Conservation (phyloP, 2,329 filamentous ascomycete species). For the Xylariales sp. region DNA sequence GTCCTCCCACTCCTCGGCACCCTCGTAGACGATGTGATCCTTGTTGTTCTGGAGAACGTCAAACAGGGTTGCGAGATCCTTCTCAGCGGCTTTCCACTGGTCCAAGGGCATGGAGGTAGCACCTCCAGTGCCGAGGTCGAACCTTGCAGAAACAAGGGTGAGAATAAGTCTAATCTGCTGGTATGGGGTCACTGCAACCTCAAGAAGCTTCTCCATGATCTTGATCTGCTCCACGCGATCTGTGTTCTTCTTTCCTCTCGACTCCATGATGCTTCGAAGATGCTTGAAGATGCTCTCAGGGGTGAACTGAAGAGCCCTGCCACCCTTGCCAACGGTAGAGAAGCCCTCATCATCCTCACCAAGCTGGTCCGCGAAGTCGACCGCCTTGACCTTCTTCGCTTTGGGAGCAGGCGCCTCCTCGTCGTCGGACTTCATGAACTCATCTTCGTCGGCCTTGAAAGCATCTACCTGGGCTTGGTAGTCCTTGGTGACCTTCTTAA, state of each 20-base stretch:
- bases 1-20: conserved; percentile 97
- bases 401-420: conserved; percentile 54
- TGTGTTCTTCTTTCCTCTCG: conserved; percentile 98
- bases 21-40: conserved; percentile 83
- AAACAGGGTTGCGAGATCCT: conserved; percentile 76
- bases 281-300: conserved; percentile 98
- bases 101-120: conserved; percentile 82
- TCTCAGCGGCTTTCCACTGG: conserved; percentile 93
- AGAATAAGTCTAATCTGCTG: conserved; percentile 90
- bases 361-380: conserved; percentile 46
- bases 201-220: conserved; percentile 92
- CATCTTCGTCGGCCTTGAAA: conserved; percentile 80
- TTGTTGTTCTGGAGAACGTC: conserved; percentile 73
- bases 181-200: conserved; percentile 87
- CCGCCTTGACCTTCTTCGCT: conserved; percentile 48
- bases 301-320: conserved; percentile 86
- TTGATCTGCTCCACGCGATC: conserved; percentile 92
- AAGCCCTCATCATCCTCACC: conserved; percentile 80
- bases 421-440: conserved; percentile 81
- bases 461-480: conserved; percentile 82
- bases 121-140: conserved; percentile 81
- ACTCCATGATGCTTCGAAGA: conserved; percentile 86
- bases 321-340: conserved; percentile 81
- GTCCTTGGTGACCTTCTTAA: conserved; percentile 98
- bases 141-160: conserved; percentile 87